These are phyloP conservation scores for Chalara sp. DNA, from an alignment of 2,329 filamentous ascomycete species.

Conservation along the genomic window DNA sequence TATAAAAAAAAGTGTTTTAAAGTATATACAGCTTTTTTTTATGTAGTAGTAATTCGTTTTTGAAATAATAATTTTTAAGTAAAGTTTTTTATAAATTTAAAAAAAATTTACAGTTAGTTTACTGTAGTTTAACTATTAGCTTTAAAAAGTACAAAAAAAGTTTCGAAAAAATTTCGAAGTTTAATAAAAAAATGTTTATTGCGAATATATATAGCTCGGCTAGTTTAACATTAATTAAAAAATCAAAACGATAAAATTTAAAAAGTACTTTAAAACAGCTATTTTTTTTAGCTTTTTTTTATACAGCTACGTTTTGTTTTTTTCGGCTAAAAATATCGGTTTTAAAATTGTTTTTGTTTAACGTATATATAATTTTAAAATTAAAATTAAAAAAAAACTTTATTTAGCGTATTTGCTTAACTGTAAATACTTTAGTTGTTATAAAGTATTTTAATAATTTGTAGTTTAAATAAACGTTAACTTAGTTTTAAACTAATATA, in stretches of 20 bases:
- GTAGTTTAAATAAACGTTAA: constrained; percentile 1
- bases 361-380: constrained; percentile 4
- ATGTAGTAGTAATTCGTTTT: not conserved
- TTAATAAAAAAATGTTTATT: too few species aligned
- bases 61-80: not conserved
- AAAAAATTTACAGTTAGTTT: too few species aligned
- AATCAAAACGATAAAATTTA: too few species aligned
- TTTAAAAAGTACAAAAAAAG: too few species aligned
- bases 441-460: constrained; percentile 11
- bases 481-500: not conserved
- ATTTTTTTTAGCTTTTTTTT: not conserved
- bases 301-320: too few species aligned
- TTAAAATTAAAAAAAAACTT: not conserved
- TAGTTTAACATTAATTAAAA: too few species aligned
- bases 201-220: too few species aligned
- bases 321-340: not conserved
- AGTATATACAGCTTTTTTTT: not conserved
- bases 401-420: not conserved
- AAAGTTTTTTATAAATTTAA: not conserved
- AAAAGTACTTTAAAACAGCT: not conserved
- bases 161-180: too few species aligned
- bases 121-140: too few species aligned
- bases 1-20: too few species aligned
- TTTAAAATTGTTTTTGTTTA: constrained; percentile 2
- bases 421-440: constrained; percentile 4